Conservation (phyloP, 257 asterid species). For the Mitragyna speciosa region DNA sequence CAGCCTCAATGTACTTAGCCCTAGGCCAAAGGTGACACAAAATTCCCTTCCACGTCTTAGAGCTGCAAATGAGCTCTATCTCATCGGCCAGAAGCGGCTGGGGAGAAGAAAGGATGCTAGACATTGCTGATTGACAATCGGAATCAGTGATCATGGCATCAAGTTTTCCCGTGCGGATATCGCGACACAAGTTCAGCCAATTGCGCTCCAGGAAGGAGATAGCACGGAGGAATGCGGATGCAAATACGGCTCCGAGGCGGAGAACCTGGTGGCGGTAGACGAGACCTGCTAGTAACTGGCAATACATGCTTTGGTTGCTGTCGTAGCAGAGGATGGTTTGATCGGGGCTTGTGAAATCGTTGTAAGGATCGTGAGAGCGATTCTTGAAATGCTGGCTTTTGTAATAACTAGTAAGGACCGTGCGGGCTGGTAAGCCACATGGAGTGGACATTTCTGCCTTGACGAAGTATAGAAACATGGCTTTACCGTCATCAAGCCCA, state of each 20-base stretch:
- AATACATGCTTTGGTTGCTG: slow-evolving; percentile 77
- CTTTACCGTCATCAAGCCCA: slow-evolving; percentile 69
- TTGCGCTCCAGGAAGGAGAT: slow-evolving; percentile 70
- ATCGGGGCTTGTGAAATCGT: slow-evolving; percentile 72
- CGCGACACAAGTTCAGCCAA: slow-evolving; percentile 57
- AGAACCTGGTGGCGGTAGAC: slow-evolving; percentile 70
- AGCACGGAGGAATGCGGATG: slow-evolving; percentile 76
- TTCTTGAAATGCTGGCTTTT: slow-evolving; percentile 61
- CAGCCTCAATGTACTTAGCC: slow-evolving; percentile 77
- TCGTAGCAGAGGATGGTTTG: slow-evolving; percentile 64
- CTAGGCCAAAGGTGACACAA: slow-evolving; percentile 68
- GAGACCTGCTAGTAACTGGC: slow-evolving; percentile 73
- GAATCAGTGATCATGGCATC: slow-evolving; percentile 43
- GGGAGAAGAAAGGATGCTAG: slow-evolving; percentile 33
- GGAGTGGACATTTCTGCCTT: slow-evolving; percentile 74
- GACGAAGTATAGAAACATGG: slow-evolving; percentile 75
- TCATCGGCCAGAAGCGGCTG: slow-evolving; percentile 53
- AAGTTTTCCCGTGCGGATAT: slow-evolving; percentile 55
- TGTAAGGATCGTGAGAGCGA: slow-evolving; percentile 57
- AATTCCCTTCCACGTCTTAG: slow-evolving; percentile 69
- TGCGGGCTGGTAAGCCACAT: slow-evolving; percentile 69
- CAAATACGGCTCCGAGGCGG: slow-evolving; percentile 81
- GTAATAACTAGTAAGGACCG: slow-evolving; percentile 80
- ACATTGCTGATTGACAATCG: slow-evolving; percentile 45
- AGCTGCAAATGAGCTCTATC: slow-evolving; percentile 53